Evolutionary conservation across 2,329 filamentous ascomycete species (phyloP).

Genomic region (Pyrenophora graminea): DNA sequence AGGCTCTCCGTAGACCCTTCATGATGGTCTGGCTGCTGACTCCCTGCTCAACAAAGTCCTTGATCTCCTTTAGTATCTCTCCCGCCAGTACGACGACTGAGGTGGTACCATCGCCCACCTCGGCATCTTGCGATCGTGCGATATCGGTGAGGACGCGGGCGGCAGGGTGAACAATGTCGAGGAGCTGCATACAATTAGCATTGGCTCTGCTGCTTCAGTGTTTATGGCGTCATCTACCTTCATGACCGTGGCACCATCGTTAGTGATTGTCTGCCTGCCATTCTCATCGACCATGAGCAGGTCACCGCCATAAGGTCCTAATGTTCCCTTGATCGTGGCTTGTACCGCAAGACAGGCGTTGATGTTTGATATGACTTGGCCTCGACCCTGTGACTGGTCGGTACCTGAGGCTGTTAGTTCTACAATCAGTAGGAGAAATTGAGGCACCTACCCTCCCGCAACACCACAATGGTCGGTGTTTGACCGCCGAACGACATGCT

Average conservation of each 20-base stretch:
- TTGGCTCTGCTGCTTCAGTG: background rate
- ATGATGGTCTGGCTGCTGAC: conserved; percentile 97
- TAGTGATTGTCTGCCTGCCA: conserved; percentile 95
- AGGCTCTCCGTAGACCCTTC: conserved; percentile 89
- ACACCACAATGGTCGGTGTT: conserved; percentile 95
- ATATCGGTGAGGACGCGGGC: conserved; percentile 98
- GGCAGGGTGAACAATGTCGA: conserved; percentile 97
- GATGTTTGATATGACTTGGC: conserved; percentile 96
- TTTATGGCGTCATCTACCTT: conserved; percentile 64
- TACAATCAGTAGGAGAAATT: conserved; percentile 20
- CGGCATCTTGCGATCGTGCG: conserved; percentile 96
- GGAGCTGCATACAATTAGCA: conserved; percentile 63
- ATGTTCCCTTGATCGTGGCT: conserved; percentile 90
- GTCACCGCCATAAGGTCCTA: conserved; percentile 96
- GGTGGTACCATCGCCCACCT: conserved; percentile 97
- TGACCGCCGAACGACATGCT: conserved; percentile 95
- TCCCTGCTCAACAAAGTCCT: conserved; percentile 93
- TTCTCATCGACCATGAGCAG: conserved; percentile 94
- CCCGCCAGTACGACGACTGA: conserved; percentile 97
- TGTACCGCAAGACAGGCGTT: conserved; percentile 97
- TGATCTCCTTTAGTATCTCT: conserved; percentile 95
- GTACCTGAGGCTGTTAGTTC: conserved; percentile 67
- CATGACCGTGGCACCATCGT: conserved; percentile 99
- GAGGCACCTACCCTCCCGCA: conserved; percentile 81
- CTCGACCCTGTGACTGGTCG: conserved; percentile 95